phyloP scores from a whole-genome alignment of 768 basidiomycete genomes.

The Infundibulicybe gibba region DNA sequence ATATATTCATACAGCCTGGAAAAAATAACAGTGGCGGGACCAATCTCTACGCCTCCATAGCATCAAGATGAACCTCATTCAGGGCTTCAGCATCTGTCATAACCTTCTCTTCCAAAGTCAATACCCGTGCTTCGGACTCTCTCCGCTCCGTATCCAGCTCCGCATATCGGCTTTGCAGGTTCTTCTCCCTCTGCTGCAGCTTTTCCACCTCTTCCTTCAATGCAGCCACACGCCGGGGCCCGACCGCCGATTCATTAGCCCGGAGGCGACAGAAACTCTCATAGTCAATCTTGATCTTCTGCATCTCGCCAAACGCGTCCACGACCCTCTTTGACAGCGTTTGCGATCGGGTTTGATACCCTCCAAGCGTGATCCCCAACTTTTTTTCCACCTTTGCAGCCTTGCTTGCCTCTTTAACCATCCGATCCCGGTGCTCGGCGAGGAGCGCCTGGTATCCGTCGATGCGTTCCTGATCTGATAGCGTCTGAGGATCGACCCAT shows the following conservation, averaged over 20 bases:
- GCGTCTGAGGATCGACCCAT: constrained; percentile 65
- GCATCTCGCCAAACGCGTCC: constrained; percentile 69
- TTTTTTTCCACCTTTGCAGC: constrained; percentile 90
- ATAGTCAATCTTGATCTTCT: constrained; percentile 62
- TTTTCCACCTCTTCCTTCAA: constrained; percentile 85
- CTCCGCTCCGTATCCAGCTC: constrained; percentile 72
- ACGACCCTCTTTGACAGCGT: constrained; percentile 60
- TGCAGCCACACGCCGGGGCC: constrained; percentile 72
- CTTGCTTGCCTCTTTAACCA: constrained; percentile 79
- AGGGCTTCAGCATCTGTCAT: constrained; percentile 82
- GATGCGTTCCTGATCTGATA: constrained; percentile 58
- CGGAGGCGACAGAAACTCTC: constrained; percentile 78
- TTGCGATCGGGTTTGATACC: constrained; percentile 77
- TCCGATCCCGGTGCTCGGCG: constrained; percentile 57
- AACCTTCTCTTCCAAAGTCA: constrained; percentile 75
- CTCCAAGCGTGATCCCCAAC: constrained; percentile 81
- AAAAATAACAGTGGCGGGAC: constrained; percentile 7
- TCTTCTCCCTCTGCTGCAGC: constrained; percentile 71
- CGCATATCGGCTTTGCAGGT: constrained; percentile 81
- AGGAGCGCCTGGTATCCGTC: constrained; percentile 63
- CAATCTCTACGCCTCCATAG: constrained; percentile 43
- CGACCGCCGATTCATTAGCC: constrained; percentile 68
- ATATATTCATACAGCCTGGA: constrained; percentile 7
- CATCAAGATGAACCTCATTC: constrained; percentile 73
- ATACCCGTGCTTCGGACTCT: constrained; percentile 56